Evolutionary conservation across 164 flowering plant genomes (phyloP).

Genomic region (Liriodendron chinense): DNA sequence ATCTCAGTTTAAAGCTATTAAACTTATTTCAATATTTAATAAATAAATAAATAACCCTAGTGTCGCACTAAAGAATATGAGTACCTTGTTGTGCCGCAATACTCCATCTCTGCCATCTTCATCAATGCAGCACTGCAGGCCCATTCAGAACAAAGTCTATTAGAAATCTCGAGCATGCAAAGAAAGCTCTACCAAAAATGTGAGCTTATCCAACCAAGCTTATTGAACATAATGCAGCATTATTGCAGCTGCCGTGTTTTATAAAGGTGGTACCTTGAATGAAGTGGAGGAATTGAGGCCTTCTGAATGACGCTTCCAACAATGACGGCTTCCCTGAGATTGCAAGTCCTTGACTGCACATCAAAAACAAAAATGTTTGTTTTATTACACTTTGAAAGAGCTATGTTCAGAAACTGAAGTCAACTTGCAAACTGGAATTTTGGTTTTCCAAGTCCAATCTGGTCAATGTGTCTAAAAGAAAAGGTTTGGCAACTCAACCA

Average conservation of each 20-base stretch:
- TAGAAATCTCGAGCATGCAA: conserved; percentile 7
- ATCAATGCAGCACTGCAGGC: conserved; percentile 70
- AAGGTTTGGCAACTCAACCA: too few species aligned
- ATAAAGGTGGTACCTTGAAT: conserved; percentile 60
- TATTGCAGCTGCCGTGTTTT: neutral
- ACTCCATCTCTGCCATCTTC: conserved; percentile 91
- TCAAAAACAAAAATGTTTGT: neutral
- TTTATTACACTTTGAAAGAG: neutral
- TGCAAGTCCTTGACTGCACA: conserved; percentile 88
- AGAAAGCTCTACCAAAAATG: neutral
- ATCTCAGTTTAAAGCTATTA: neutral
- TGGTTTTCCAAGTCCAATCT: neutral
- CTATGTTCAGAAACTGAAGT: neutral
- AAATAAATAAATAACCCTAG: neutral
- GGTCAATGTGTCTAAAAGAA: neutral
- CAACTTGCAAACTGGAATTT: neutral
- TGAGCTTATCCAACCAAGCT: neutral
- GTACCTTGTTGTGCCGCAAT: conserved; percentile 95
- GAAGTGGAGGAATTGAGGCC: conserved; percentile 74
- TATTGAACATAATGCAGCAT: neutral
- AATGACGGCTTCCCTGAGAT: conserved; percentile 89
- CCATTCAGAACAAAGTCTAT: conserved; percentile 10
- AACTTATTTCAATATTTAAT: neutral
- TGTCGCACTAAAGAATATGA: neutral
- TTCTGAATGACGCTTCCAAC: conserved; percentile 81